Percentiles rank a stretch among this genome's conserved stretches.
Evolutionary conservation across 176 grass and related monocot species (phyloP).

Genomic region (Poa pratensis): DNA sequence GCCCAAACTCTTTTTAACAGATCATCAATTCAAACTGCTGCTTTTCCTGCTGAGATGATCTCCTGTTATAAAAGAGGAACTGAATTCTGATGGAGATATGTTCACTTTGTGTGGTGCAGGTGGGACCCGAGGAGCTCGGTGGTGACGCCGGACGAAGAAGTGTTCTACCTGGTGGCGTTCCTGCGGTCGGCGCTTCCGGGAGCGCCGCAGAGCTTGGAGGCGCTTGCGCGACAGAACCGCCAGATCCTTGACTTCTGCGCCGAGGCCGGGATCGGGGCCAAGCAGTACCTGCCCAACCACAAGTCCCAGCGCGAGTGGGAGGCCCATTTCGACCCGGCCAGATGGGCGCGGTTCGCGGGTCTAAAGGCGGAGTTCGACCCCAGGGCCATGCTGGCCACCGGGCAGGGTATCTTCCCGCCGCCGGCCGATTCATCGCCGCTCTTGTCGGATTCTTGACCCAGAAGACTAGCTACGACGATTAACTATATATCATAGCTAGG

Average conservation of each 20-base stretch:
- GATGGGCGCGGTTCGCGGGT: conserved; percentile 58
- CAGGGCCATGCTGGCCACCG: conserved; percentile 62
- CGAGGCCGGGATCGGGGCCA: conserved; percentile 57
- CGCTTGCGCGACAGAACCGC: conserved; percentile 73
- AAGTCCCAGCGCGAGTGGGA: conserved; percentile 67
- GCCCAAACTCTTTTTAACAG: not conserved
- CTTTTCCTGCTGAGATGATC: not conserved
- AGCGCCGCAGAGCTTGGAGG: conserved; percentile 54
- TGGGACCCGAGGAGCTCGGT: conserved; percentile 86
- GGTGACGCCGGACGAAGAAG: conserved; percentile 86
- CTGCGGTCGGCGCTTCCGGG: conserved; percentile 71
- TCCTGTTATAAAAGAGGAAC: not conserved
- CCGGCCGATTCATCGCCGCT: not conserved
- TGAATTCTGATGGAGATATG: not conserved
- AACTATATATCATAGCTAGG: not conserved
- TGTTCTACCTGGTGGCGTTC: conserved; percentile 97
- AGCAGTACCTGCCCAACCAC: conserved; percentile 89
- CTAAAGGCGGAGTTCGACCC: conserved; percentile 77
- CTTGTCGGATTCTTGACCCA: conserved; percentile 14
- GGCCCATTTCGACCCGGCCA: conserved; percentile 61
- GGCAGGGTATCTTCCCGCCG: conserved; percentile 84
- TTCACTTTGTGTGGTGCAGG: conserved; percentile 26
- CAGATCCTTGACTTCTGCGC: conserved; percentile 74
- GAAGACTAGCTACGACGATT: no score
- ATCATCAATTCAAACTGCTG: not conserved